phyloP scores from a whole-genome alignment of 371 early-diverging fungal species.

The Mortierella polycephala region DNA sequence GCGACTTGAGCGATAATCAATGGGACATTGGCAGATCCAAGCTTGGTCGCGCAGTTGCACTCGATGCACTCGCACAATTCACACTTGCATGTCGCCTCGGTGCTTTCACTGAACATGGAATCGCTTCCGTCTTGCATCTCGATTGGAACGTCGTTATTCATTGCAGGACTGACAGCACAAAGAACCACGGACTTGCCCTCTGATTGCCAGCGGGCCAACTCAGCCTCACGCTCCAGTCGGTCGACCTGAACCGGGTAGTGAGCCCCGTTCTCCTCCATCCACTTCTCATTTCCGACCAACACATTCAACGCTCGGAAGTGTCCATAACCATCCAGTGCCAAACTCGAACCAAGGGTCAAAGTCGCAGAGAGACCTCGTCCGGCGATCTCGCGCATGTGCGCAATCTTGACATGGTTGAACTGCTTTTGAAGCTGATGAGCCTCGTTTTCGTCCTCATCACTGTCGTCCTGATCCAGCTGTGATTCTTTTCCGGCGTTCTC shows the following conservation, averaged over 20 bases:
- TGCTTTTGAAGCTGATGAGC: slow-evolving; percentile 34
- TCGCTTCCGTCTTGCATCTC: background rate
- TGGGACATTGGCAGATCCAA: slow-evolving; percentile 48
- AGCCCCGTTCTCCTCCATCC: slow-evolving; percentile 76
- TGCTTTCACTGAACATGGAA: slow-evolving; percentile 37
- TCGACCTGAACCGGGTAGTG: slow-evolving; percentile 52
- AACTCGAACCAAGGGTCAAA: slow-evolving; percentile 40
- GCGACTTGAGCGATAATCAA: slow-evolving; percentile 66
- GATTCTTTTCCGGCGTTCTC: background rate
- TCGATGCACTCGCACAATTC: slow-evolving; percentile 60
- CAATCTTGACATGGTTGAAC: slow-evolving; percentile 63
- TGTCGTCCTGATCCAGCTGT: slow-evolving; percentile 1
- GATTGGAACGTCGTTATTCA: slow-evolving; percentile 6
- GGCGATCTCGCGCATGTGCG: slow-evolving; percentile 69
- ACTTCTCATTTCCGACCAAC: slow-evolving; percentile 74
- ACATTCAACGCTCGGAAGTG: slow-evolving; percentile 62
- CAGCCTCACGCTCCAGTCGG: slow-evolving; percentile 52
- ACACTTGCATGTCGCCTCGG: slow-evolving; percentile 62
- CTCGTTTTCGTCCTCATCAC: slow-evolving; percentile 27
- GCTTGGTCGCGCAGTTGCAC: slow-evolving; percentile 37
- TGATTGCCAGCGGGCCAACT: slow-evolving; percentile 64
- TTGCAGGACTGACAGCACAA: slow-evolving; percentile 64
- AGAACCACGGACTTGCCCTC: slow-evolving; percentile 73
- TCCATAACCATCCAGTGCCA: slow-evolving; percentile 45
- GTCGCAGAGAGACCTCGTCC: slow-evolving; percentile 76